Base-by-base conservation (phyloP, 352 stramenopile species). In the Globisporangium middletonii region DNA sequence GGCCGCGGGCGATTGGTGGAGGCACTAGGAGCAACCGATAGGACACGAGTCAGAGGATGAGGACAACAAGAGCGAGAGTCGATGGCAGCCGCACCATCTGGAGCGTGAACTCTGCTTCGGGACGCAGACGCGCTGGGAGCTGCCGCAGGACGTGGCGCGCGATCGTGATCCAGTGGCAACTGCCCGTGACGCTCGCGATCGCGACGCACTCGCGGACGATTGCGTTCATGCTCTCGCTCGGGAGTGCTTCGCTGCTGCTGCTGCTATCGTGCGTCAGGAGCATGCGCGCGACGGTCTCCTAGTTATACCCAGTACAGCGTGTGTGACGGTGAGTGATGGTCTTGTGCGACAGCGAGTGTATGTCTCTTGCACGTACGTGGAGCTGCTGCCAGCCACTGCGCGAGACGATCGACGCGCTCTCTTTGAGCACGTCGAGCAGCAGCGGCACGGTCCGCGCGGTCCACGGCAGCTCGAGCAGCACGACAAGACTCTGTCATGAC, bases 101-200 rank as follows among this genome's bases (percentile, higher is more conserved):
- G 7, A 92, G 61, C 47, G 82, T 89, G 53, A 92, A 92, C 27
- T 92, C 82, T 6, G 79, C 76, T 46, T 90, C 82, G 55, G 85
- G 78, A 43, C 79, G 65, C 19, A 86, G 53, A 46, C 84, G 69
- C n/a, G 69, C 45, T 0, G 79, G 74, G 33, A 92, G 61, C 23
- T 79, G 67, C 9, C 71, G 67, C 23, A 88, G 59, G 38, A 92
- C 52, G 49, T 73, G 65, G 2, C 82, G 76, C 16, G 69, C 69
- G 33, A 87, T 68, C 13, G 55, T 49, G 53, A 92, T 69, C 82
- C 82, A 92, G 28, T 71, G 65, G 19, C 62, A 60, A 28, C 72
- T 62, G 18, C 69, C 53, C 0, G 68, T 77, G 23, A 77, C 71
- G 53, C 68, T 74, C 0, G 76, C 76, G 38, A 90, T 67, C 15